Evolutionary conservation across 2,329 filamentous ascomycete genomes (phyloP), one percentile per base, ranked within the genome.

Genomic region (Nigrospora sphaerica): DNA sequence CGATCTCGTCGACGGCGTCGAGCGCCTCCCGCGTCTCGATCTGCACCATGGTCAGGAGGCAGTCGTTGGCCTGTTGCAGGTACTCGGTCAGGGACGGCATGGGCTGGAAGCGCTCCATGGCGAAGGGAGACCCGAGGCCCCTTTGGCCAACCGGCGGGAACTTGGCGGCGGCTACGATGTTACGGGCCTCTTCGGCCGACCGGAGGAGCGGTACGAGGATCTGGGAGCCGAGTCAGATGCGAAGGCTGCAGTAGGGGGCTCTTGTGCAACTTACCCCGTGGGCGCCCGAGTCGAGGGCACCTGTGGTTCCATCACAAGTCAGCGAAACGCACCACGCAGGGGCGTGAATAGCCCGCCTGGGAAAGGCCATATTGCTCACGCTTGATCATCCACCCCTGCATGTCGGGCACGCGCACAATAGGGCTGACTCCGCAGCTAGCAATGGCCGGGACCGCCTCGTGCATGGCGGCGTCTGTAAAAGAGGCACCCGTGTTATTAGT

Each of bases 1-100:
- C 80, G 59, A 86, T 85, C 41, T 75, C 77, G 32, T 84, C 80
- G 1, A 85, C 73, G 12, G 65, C 64, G 1, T 79, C 74, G 13
- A 85, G 65, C 1, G 81, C 81, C 58, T 83, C 80, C 49, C 69
- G 67, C 0, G 82, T 85, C 65, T 86, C 82, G 44, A 86, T 85
- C 61, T 85, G 82, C 12, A 85, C 78, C 65, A 84, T 81, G 14
- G 78, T 83, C 48, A 85, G 59, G 18, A 85, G 68, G 31, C 71
- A 71, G 10, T 71, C 68, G 55, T 81, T 80, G 40, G 77, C 77
- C 18, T 77, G 70, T 53, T 77, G 71, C 43, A 80, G 69, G 51
- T 81, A 81, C 49, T 78, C 74, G 12, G 73, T 72, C 49, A 74
- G 70, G 12, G 65, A 70, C n/a, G 75, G 67, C 9, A 65, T 58